Evolutionary conservation across 2,329 filamentous ascomycete species (phyloP).

Genomic region (Botrytis hyacinthi): DNA sequence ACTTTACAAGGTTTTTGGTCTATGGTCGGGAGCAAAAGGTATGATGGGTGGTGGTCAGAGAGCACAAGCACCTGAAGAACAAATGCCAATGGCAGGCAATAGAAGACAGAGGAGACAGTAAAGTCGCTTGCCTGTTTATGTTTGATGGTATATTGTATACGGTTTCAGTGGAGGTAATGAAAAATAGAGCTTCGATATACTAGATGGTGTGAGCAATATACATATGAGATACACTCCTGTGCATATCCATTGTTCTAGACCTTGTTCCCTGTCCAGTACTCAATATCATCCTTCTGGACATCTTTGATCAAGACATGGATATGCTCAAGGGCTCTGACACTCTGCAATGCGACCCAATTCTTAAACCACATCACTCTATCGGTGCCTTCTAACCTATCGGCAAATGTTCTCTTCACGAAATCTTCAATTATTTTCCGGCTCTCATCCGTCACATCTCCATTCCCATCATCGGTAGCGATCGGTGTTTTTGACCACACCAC

Average conservation of each 20-base stretch:
- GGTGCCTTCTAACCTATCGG: slow-evolving; percentile 51
- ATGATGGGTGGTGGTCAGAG: slow-evolving; percentile 38
- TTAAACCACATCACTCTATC: slow-evolving; percentile 79
- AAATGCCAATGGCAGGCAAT: slow-evolving; percentile 33
- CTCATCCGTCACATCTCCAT: slow-evolving; percentile 69
- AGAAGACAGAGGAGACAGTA: slow-evolving; percentile 37
- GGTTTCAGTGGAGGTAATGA: not conserved
- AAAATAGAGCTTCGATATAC: not conserved
- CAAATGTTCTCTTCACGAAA: slow-evolving; percentile 71
- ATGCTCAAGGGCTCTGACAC: slow-evolving; percentile 82
- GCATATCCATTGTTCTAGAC: not conserved
- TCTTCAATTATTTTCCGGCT: slow-evolving; percentile 62
- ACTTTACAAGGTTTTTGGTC: slow-evolving; percentile 37
- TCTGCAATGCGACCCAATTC: slow-evolving; percentile 89
- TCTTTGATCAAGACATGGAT: slow-evolving; percentile 72
- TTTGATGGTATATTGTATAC: not conserved
- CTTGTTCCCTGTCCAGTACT: slow-evolving; percentile 49
- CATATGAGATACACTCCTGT: not conserved
- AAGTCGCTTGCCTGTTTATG: not conserved
- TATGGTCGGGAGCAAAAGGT: slow-evolving; percentile 38
- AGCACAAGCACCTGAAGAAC: slow-evolving; percentile 33
- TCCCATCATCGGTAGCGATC: slow-evolving; percentile 67
- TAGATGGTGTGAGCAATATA: not conserved
- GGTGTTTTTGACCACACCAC: slow-evolving; percentile 89
- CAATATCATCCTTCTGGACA: slow-evolving; percentile 50